phyloP scores from a whole-genome alignment of 2,329 filamentous ascomycete species.

The Ophioceras dolichostomum region DNA sequence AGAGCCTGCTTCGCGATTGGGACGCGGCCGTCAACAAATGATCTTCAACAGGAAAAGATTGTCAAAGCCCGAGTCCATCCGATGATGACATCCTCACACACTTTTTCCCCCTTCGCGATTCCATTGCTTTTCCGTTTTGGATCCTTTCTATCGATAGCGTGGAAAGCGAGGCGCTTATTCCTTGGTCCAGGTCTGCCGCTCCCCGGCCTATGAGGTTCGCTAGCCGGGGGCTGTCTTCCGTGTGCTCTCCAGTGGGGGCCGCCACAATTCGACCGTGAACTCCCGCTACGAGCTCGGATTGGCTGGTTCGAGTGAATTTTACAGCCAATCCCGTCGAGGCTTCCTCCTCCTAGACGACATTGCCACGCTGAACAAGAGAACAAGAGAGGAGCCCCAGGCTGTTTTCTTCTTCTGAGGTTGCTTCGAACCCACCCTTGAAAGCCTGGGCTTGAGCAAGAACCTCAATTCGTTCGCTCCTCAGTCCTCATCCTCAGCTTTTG shows the following conservation, averaged over 20 bases:
- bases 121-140: too few relatives aligned
- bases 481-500: background rate
- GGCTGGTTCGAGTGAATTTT: background rate
- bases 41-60: too few relatives aligned
- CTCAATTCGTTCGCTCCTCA: background rate
- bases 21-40: too few relatives aligned
- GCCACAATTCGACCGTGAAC: background rate
- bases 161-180: background rate
- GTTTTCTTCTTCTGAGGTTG: background rate
- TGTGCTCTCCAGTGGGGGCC: too few relatives aligned
- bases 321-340: background rate
- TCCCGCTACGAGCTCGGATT: background rate
- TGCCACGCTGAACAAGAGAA: background rate
- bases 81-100: too few relatives aligned
- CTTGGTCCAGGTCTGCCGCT: background rate
- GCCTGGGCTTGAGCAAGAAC: too few relatives aligned
- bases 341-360: background rate
- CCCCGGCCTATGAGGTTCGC: background rate
- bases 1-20: too few relatives aligned
- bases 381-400: background rate
- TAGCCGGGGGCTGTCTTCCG: background rate
- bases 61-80: too few relatives aligned
- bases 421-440: too few relatives aligned
- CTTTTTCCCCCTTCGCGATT: too few relatives aligned
- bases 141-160: background rate